These are phyloP conservation scores for Hsuehochloa calcarea DNA, from an alignment of 176 grass and related monocot genomes.

Conservation along the genomic window DNA sequence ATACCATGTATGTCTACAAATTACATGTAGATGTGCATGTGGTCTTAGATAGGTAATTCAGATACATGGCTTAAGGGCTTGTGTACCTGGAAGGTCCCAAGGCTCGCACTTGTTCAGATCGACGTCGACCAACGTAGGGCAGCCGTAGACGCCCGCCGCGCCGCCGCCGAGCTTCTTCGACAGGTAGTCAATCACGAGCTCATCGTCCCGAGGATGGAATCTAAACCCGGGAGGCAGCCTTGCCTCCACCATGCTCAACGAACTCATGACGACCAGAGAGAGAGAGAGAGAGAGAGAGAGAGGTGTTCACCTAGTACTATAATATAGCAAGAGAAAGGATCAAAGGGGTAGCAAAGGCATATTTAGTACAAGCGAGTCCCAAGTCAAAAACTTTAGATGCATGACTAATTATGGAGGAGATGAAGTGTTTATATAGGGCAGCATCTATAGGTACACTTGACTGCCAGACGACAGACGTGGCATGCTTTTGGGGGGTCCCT, in stretches of 20 bases:
- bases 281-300: background rate
- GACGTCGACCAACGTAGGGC: slow-evolving; percentile 70
- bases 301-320: background rate
- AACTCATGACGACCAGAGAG: slow-evolving; percentile 38
- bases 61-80: background rate
- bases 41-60: too few species aligned
- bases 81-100: slow-evolving; percentile 82
- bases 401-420: background rate
- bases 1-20: background rate
- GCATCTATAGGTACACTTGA: background rate
- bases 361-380: background rate
- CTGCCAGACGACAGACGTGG: background rate
- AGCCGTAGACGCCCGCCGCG: slow-evolving; percentile 43
- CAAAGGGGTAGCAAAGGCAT: background rate
- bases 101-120: slow-evolving; percentile 93
- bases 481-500: background rate
- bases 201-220: slow-evolving; percentile 86
- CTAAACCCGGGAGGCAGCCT: slow-evolving; percentile 81
- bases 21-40: too few species aligned
- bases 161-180: slow-evolving; percentile 42
- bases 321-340: background rate
- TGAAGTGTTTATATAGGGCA: too few species aligned
- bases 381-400: background rate
- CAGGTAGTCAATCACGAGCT: slow-evolving; percentile 93
- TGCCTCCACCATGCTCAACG: slow-evolving; percentile 87